A percentile compares a stretch with the other conserved stretches of the same genome.
These are phyloP conservation scores for Phyllosticta citrichinensis DNA, from an alignment of 2,329 filamentous ascomycete genomes.

Conservation along the genomic window DNA sequence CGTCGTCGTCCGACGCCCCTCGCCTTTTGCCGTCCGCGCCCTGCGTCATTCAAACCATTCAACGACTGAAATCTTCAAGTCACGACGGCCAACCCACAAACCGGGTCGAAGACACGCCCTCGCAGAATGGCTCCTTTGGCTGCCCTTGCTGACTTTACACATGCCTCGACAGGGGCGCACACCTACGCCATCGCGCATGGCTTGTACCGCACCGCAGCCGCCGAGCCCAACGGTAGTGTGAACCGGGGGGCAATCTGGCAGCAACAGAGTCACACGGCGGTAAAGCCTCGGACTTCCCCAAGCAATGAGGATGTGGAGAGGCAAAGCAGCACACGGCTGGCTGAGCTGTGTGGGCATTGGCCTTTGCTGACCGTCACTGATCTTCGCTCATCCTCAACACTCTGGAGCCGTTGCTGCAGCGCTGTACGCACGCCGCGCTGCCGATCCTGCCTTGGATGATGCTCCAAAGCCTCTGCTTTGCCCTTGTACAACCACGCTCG, in stretches of 20 bases:
- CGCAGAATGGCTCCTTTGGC: not conserved
- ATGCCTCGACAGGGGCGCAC: not conserved
- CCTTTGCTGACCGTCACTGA: conserved; percentile 10
- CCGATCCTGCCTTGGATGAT: not conserved
- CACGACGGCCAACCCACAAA: not conserved
- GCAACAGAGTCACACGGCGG: not conserved
- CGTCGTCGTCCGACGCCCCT: not conserved
- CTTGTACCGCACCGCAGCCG: not conserved
- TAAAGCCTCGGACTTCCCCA: not conserved
- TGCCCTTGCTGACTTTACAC: not conserved
- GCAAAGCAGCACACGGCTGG: not conserved
- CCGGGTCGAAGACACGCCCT: not conserved
- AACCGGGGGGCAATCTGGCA: not conserved
- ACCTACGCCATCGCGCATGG: not conserved
- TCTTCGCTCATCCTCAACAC: not conserved
- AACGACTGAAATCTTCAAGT: not conserved
- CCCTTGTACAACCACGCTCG: not conserved
- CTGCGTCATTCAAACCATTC: not conserved
- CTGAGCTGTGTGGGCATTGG: not conserved
- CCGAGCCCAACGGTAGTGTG: not conserved
- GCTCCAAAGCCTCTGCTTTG: not conserved
- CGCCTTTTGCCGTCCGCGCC: not conserved
- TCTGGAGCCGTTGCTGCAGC: not conserved
- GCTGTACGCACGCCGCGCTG: not conserved
- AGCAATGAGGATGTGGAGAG: not conserved